Evolutionary conservation across 768 basidiomycete genomes (phyloP).

Genomic region (Kwoniella heveanensis): DNA sequence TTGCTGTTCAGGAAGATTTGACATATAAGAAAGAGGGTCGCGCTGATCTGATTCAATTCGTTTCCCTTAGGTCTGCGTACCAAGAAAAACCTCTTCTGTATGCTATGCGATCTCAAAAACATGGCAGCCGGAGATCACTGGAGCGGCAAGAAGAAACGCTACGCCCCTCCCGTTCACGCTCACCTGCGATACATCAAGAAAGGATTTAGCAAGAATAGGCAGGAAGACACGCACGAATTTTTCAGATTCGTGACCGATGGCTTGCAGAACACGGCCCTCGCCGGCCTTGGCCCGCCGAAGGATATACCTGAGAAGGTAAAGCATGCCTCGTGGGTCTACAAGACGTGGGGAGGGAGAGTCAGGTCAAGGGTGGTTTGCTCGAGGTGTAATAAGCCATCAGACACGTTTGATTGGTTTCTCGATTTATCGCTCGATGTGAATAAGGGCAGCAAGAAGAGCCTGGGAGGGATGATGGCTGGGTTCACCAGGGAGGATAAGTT

Average conservation of each 20-base stretch:
- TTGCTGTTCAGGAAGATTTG: too few species aligned
- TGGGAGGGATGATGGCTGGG: conserved; percentile 39
- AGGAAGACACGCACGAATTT: conserved; percentile 98
- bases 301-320: conserved; percentile 54
- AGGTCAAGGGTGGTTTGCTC: conserved; percentile 87
- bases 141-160: conserved; percentile 59
- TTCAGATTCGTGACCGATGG: conserved; percentile 90
- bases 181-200: conserved; percentile 85
- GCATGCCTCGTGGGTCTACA: conserved; percentile 91
- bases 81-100: conserved; percentile 29
- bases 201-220: conserved; percentile 83
- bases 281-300: conserved; percentile 65
- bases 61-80: conserved; percentile 5
- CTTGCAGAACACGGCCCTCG: conserved; percentile 79
- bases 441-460: conserved; percentile 67
- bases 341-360: conserved; percentile 86
- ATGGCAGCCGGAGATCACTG: conserved; percentile 63
- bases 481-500: conserved; percentile 81
- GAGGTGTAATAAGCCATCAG: conserved; percentile 80
- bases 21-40: too few species aligned
- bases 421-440: conserved; percentile 91
- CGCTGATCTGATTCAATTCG: too few species aligned
- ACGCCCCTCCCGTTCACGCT: conserved; percentile 67
- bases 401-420: conserved; percentile 92
- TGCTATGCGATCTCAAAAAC: conserved; percentile 62